Conservation (phyloP, 1,284 basidiomycete genomes). For the Ganoderma sinense region DNA sequence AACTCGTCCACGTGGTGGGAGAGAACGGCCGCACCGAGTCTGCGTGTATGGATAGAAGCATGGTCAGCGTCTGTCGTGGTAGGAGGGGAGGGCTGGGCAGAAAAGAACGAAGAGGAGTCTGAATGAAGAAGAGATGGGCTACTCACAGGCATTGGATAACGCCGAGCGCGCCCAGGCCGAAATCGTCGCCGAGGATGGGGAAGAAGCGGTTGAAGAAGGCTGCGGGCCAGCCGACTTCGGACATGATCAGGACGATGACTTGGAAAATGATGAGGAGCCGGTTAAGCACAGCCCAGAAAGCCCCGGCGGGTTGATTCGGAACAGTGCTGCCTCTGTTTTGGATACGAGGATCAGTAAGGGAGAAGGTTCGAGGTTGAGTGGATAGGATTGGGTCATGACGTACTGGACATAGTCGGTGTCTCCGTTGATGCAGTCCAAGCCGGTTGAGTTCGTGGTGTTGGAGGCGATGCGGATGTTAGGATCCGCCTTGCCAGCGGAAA, state of each 20-base stretch:
- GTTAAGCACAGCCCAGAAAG: slow-evolving; percentile 89
- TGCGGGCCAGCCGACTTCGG: slow-evolving; percentile 82
- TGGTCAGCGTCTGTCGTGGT: neutral
- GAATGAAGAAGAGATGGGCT: neutral
- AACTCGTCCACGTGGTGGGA: slow-evolving; percentile 88
- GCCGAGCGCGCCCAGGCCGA: slow-evolving; percentile 87
- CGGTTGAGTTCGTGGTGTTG: slow-evolving; percentile 37
- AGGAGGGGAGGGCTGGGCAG: neutral
- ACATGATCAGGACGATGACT: slow-evolving; percentile 78
- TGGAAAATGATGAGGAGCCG: slow-evolving; percentile 86
- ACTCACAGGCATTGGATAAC: slow-evolving; percentile 76
- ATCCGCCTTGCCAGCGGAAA: slow-evolving; percentile 30
- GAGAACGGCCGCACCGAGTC: slow-evolving; percentile 83
- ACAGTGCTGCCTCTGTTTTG: slow-evolving; percentile 74
- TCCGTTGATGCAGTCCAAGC: slow-evolving; percentile 43
- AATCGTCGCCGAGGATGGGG: slow-evolving; percentile 81
- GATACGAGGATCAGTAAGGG: slow-evolving; percentile 5
- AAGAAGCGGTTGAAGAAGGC: slow-evolving; percentile 83
- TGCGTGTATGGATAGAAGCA: slow-evolving; percentile 6
- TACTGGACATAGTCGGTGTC: slow-evolving; percentile 84
- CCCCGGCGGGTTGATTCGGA: slow-evolving; percentile 88
- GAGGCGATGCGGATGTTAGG: slow-evolving; percentile 32
- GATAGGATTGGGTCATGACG: slow-evolving; percentile 38
- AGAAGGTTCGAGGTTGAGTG: neutral
- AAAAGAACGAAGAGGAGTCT: neutral